Evolutionary conservation across 768 basidiomycete genomes (phyloP).

Genomic region (Terana coerulea): DNA sequence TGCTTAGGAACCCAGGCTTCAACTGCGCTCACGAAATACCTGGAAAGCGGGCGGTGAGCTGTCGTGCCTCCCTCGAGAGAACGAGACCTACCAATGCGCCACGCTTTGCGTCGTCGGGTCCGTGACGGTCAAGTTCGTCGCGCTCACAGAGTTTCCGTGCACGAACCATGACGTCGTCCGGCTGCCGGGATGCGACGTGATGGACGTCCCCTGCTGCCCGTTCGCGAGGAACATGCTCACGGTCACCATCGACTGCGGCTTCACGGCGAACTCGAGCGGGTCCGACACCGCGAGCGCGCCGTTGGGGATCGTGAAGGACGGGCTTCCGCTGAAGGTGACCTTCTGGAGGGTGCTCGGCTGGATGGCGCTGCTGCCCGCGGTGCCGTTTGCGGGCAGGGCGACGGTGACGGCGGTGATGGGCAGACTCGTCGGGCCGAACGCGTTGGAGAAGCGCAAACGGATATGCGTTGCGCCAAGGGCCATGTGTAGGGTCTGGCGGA

Average conservation of each 20-base stretch:
- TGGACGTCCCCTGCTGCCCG: constrained; percentile 38
- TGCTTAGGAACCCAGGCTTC: constrained; percentile 34
- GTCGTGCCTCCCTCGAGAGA: background rate
- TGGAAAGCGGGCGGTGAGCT: constrained; percentile 11
- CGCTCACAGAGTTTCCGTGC: constrained; percentile 35
- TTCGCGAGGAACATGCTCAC: constrained; percentile 38
- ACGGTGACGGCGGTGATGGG: constrained; percentile 43
- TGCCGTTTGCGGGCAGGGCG: constrained; percentile 35
- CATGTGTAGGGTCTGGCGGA: constrained; percentile 47
- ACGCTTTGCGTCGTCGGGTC: constrained; percentile 25
- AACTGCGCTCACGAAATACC: constrained; percentile 43
- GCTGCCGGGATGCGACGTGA: constrained; percentile 48
- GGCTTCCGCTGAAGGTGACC: constrained; percentile 42
- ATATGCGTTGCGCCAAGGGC: constrained; percentile 36
- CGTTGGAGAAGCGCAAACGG: constrained; percentile 46
- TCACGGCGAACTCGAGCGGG: constrained; percentile 36
- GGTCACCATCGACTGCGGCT: constrained; percentile 36
- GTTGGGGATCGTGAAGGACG: constrained; percentile 38
- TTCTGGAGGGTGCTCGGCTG: constrained; percentile 30
- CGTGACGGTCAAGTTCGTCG: constrained; percentile 31
- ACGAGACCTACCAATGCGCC: constrained; percentile 33
- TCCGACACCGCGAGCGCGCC: constrained; percentile 45
- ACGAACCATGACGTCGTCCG: constrained; percentile 40
- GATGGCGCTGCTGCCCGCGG: constrained; percentile 36
- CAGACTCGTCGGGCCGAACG: constrained; percentile 40